phyloP scores from a whole-genome alignment of 176 grass and related monocot genomes.

The Zea mays region DNA sequence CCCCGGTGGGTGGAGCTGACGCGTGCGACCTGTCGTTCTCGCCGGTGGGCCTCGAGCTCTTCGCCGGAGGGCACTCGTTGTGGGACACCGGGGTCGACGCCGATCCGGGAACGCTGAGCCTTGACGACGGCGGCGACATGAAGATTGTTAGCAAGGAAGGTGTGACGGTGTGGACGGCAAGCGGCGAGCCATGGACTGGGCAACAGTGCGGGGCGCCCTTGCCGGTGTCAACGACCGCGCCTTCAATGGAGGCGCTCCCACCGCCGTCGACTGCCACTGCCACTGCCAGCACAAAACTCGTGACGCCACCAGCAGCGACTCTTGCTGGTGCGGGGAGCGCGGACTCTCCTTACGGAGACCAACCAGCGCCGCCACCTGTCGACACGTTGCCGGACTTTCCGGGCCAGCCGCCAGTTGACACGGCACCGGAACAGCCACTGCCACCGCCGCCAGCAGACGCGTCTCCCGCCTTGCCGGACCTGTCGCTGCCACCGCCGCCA shows the following conservation, averaged over 20 bases:
- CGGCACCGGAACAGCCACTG: conserved; percentile 19
- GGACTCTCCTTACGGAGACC: conserved; percentile 33
- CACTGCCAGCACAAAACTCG: conserved; percentile 1
- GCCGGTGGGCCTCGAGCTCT: conserved; percentile 53
- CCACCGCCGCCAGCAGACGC: background rate
- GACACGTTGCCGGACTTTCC: conserved; percentile 31
- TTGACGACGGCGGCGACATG: conserved; percentile 54
- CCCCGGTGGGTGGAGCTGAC: conserved; percentile 37
- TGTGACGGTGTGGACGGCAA: conserved; percentile 45
- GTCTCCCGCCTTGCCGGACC: conserved; percentile 17
- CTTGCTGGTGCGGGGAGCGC: conserved; percentile 33
- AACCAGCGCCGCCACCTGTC: conserved; percentile 4
- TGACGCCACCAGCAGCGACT: conserved; percentile 32
- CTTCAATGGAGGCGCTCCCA: background rate
- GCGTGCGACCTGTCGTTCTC: conserved; percentile 55
- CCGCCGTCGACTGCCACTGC: background rate
- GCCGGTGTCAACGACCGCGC: conserved; percentile 17
- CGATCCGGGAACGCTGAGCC: conserved; percentile 36
- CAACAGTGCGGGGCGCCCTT: conserved; percentile 38
- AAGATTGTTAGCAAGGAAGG: conserved; percentile 42
- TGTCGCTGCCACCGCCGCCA: conserved; percentile 7
- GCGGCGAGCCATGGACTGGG: conserved; percentile 45
- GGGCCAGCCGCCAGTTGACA: conserved; percentile 26
- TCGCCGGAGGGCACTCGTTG: conserved; percentile 50
- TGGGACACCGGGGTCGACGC: conserved; percentile 52